Percentiles rank a stretch among this genome's conserved stretches.
phyloP scores from a whole-genome alignment of 2,329 filamentous ascomycete genomes.

The Neonectria neomacrospora region DNA sequence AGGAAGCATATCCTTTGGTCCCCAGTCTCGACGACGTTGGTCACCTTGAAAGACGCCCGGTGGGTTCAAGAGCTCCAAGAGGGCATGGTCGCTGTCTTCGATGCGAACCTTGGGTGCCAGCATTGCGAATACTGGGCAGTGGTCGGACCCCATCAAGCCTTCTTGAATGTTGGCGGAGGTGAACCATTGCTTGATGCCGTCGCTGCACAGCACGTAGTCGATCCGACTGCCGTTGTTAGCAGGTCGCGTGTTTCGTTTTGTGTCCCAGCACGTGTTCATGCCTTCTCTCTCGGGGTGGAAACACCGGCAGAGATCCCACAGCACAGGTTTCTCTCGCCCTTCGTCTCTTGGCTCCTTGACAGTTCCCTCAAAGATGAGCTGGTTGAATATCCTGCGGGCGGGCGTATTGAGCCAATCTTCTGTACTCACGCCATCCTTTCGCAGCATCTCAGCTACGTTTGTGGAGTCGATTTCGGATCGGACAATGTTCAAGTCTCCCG shows the following conservation, averaged over 20 bases:
- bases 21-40: conserved; percentile 73
- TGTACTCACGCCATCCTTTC: conserved; percentile 73
- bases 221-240: conserved; percentile 94
- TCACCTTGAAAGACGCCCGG: conserved; percentile 76
- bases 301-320: conserved; percentile 85
- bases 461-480: conserved; percentile 79
- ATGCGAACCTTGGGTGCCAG: conserved; percentile 71
- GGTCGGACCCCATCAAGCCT: conserved; percentile 92
- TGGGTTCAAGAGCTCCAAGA: conserved; percentile 83
- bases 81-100: conserved; percentile 60
- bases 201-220: conserved; percentile 89
- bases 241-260: conserved; percentile 92
- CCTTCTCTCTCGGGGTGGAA: conserved; percentile 83
- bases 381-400: conserved; percentile 83
- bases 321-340: conserved; percentile 74
- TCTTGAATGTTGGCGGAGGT: conserved; percentile 87
- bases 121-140: conserved; percentile 89
- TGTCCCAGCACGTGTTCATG: conserved; percentile 99
- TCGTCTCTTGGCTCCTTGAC: conserved; percentile 75
- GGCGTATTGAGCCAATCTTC: conserved; percentile 79
- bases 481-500: conserved; percentile 88
- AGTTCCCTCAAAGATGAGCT: conserved; percentile 79
- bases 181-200: conserved; percentile 84
- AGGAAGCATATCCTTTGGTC: conserved; percentile 72
- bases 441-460: conserved; percentile 75